Conservation (phyloP, 2,329 filamentous ascomycete species). For the Talaromyces marneffei region DNA sequence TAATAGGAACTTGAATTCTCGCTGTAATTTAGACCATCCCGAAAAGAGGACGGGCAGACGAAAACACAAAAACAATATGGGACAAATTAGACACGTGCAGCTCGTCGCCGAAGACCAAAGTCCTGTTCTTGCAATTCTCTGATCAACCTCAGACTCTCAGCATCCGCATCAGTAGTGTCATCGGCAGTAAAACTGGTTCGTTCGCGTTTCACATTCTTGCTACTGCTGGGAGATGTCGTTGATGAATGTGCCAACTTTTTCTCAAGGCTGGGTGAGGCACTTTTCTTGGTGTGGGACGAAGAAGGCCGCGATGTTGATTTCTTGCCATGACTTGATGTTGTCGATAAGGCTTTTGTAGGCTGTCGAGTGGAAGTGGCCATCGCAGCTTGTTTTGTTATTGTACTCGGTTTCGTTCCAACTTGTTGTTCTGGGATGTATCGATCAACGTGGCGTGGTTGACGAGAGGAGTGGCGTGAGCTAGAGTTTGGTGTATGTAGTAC, state of each 20-base stretch:
- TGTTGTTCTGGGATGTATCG: slow-evolving; percentile 33
- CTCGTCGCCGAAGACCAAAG: slow-evolving; percentile 38
- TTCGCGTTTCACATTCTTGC: slow-evolving; percentile 26
- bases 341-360: slow-evolving; percentile 20
- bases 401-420: slow-evolving; percentile 21
- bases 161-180: slow-evolving; percentile 27
- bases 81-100: slow-evolving; percentile 16
- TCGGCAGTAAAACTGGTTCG: slow-evolving; percentile 23
- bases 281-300: slow-evolving; percentile 36
- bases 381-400: slow-evolving; percentile 3
- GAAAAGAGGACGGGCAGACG: neutral
- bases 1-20: neutral
- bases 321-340: slow-evolving; percentile 20
- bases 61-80: neutral
- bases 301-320: slow-evolving; percentile 33
- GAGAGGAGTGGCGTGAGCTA: slow-evolving; percentile 41
- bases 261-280: slow-evolving; percentile 28
- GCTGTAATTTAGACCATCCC: neutral
- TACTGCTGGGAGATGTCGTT: neutral
- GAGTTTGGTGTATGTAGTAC: slow-evolving; percentile 33
- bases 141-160: slow-evolving; percentile 40
- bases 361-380: neutral
- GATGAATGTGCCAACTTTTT: slow-evolving; percentile 30
- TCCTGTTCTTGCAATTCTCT: slow-evolving; percentile 43
- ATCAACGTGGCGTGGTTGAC: slow-evolving; percentile 38